Conservation (phyloP, 1,284 basidiomycete genomes). For the Moesziomyces antarcticus region DNA sequence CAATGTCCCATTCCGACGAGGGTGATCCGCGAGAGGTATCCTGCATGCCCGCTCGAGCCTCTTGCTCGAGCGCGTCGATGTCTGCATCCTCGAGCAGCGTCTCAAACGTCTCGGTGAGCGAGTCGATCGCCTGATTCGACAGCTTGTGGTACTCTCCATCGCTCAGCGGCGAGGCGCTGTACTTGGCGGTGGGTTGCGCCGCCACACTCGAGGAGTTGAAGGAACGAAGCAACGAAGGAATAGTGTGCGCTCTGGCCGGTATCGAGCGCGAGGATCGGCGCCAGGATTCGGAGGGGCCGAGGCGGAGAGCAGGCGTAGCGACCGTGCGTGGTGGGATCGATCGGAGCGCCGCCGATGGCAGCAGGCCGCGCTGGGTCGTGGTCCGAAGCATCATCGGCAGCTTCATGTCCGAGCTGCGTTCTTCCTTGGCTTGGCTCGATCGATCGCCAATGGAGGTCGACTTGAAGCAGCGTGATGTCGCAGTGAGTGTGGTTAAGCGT, state of each 20-base stretch:
- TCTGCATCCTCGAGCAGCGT: constrained; percentile 76
- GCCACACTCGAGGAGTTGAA: constrained; percentile 12
- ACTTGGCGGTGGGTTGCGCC: constrained; percentile 30
- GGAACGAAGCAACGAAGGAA: background rate
- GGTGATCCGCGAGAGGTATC: constrained; percentile 47
- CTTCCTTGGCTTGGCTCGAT: background rate
- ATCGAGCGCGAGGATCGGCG: too few species aligned
- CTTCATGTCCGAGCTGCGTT: constrained; percentile 9
- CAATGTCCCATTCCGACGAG: constrained; percentile 80
- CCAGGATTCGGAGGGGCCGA: background rate
- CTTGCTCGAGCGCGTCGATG: constrained; percentile 45
- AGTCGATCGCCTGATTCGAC: constrained; percentile 85
- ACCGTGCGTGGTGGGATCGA: constrained; percentile 3
- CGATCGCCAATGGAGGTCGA: too few species aligned
- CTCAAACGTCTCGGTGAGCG: constrained; percentile 82
- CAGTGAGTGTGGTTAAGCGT: too few species aligned
- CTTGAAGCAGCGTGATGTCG: background rate
- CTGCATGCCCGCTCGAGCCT: constrained; percentile 15
- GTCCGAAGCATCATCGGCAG: constrained; percentile 41
- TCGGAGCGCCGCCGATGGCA: constrained; percentile 10
- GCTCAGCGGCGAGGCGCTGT: constrained; percentile 69
- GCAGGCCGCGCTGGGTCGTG: constrained; percentile 32
- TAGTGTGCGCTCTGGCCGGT: background rate
- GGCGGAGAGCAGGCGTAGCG: constrained; percentile 1
- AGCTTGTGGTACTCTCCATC: constrained; percentile 79